Conservation (phyloP, 208 protist genomes). For the Phytomonas sp. region DNA sequence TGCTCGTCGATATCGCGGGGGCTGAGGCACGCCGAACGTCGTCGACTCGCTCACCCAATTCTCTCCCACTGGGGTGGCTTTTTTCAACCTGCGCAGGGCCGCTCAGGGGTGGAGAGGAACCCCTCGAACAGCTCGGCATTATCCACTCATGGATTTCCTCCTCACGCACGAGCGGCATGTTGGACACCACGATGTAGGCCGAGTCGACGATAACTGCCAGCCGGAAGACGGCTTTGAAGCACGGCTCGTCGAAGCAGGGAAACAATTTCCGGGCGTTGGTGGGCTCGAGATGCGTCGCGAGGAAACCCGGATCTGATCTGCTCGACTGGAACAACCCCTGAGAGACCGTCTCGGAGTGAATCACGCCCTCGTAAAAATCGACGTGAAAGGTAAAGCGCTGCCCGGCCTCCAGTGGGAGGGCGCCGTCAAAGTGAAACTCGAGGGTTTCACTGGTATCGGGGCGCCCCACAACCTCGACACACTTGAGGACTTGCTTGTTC, state of each 20-base stretch:
- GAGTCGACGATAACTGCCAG: constrained; percentile 35
- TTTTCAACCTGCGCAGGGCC: background rate
- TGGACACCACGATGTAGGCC: constrained; percentile 31
- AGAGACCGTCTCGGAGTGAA: constrained; percentile 13
- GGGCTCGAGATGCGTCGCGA: constrained; percentile 66
- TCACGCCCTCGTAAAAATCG: constrained; percentile 27
- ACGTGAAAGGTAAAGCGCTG: constrained; percentile 28
- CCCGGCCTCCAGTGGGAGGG: constrained; percentile 24
- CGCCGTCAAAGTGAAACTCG: constrained; percentile 22
- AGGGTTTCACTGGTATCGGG: constrained; percentile 25
- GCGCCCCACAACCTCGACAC: constrained; percentile 8
- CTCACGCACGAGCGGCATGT: constrained; percentile 24
- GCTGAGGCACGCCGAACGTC: background rate
- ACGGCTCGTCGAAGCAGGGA: constrained; percentile 72
- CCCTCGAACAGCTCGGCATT: background rate
- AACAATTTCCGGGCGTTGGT: constrained; percentile 40
- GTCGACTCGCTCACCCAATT: background rate
- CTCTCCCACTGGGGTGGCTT: background rate
- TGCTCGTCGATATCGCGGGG: background rate
- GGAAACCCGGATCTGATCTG: constrained; percentile 19
- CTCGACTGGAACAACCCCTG: constrained; percentile 34
- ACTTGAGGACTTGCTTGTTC: constrained; percentile 10
- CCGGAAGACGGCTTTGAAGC: constrained; percentile 38
- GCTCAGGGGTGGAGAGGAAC: background rate
- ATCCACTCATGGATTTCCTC: background rate